These are phyloP conservation scores for Amanita molliuscula DNA, from an alignment of 768 basidiomycete genomes.

Conservation along the genomic window DNA sequence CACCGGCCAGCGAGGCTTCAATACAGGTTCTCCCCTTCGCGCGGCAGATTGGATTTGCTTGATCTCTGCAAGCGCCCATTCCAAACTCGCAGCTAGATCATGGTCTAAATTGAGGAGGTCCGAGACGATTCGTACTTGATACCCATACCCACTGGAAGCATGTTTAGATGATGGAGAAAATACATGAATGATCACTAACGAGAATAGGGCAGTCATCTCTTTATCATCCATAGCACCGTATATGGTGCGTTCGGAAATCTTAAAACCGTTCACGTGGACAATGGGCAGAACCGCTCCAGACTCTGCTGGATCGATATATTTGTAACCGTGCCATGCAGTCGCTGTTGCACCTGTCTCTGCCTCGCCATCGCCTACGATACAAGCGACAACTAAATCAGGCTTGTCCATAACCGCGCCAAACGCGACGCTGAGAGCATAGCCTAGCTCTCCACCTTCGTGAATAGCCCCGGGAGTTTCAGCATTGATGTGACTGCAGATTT, in stretches of 20 bases:
- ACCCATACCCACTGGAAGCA: constrained; percentile 65
- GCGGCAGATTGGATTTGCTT: constrained; percentile 73
- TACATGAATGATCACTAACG: constrained; percentile 27
- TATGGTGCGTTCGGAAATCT: constrained; percentile 86
- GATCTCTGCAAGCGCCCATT: constrained; percentile 72
- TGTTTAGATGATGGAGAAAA: constrained; percentile 2
- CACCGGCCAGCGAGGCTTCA: constrained; percentile 89
- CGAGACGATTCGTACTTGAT: constrained; percentile 77
- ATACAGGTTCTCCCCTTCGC: constrained; percentile 61
- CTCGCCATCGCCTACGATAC: constrained; percentile 85
- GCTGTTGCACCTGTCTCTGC: constrained; percentile 76
- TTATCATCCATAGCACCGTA: constrained; percentile 87
- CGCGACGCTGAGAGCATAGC: constrained; percentile 78
- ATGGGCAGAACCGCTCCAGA: constrained; percentile 89
- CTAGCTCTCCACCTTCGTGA: constrained; percentile 88
- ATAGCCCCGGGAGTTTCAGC: constrained; percentile 84
- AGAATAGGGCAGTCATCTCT: constrained; percentile 67
- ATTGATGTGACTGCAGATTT: constrained; percentile 47
- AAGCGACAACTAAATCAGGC: constrained; percentile 72
- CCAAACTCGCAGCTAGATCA: constrained; percentile 72
- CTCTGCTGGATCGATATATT: constrained; percentile 86
- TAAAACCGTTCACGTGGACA: constrained; percentile 80
- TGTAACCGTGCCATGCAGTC: constrained; percentile 76
- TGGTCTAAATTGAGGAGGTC: constrained; percentile 57
- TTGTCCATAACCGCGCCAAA: constrained; percentile 91